Percentiles rank a stretch among this genome's conserved stretches.
phyloP scores from a whole-genome alignment of 78 protist species.

The Planoprotostelium fungivorum region DNA sequence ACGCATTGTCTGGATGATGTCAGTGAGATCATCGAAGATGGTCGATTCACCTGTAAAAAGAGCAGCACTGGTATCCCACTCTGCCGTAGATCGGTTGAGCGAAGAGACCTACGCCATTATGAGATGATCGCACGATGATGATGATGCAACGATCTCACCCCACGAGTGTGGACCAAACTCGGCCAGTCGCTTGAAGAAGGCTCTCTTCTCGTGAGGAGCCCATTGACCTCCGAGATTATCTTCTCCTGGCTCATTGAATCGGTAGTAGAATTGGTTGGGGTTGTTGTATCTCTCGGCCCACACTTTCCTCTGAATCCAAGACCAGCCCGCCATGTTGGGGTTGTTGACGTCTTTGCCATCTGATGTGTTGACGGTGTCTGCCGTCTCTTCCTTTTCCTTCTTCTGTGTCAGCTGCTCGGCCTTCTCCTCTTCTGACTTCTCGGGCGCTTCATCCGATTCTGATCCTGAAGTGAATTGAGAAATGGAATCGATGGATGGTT shows the following conservation, averaged over 20 bases:
- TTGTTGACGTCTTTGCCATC: too few species aligned
- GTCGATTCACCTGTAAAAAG: constrained; percentile 25
- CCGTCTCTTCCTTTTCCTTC: too few species aligned
- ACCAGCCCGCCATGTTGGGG: background rate
- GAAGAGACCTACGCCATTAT: constrained; percentile 66
- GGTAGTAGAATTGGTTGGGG: constrained; percentile 71
- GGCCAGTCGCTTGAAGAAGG: constrained; percentile 30
- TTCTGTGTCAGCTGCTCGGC: too few species aligned
- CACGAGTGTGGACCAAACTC: constrained; percentile 22
- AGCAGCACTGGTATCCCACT: constrained; percentile 68
- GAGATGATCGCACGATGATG: background rate
- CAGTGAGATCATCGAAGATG: too few species aligned
- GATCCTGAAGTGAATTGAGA: too few species aligned
- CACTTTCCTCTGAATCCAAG: background rate
- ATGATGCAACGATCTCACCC: background rate
- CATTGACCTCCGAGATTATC: constrained; percentile 27
- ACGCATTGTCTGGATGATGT: background rate
- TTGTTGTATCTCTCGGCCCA: constrained; percentile 14
- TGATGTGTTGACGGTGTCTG: too few species aligned
- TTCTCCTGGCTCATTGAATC: constrained; percentile 63
- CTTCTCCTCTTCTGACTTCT: too few species aligned
- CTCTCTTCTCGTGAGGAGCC: constrained; percentile 29
- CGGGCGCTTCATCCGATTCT: too few species aligned
- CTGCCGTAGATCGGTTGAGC: constrained; percentile 56
- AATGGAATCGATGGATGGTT: too few species aligned